A percentile compares a stretch with the other conserved stretches of the same genome.
phyloP scores from a whole-genome alignment of 1,284 basidiomycete species.

The Puccinia triticina region DNA sequence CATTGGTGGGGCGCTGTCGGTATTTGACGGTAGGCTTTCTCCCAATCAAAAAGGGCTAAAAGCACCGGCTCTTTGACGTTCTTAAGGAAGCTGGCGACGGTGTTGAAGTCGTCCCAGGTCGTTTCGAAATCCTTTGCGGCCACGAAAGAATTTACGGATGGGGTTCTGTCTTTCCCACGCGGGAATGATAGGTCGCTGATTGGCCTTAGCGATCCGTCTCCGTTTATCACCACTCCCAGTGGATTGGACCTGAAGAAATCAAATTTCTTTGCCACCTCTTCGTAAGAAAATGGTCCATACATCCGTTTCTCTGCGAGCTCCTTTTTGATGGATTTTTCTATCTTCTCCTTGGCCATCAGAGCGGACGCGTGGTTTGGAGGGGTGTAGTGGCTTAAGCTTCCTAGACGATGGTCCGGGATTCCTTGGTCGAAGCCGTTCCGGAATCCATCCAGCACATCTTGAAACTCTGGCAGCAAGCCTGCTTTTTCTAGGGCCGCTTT shows the following conservation, averaged over 20 bases:
- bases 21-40: too few species aligned
- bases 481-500: not conserved
- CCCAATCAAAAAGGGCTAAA: too few species aligned
- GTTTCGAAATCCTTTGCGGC: too few species aligned
- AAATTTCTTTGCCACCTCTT: not conserved
- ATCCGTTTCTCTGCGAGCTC: not conserved
- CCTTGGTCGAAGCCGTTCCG: not conserved
- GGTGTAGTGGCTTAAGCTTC: not conserved
- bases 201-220: not conserved
- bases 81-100: too few species aligned
- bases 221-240: not conserved
- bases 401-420: not conserved
- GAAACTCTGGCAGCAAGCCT: not conserved
- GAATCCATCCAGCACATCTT: not conserved
- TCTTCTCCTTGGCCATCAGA: not conserved
- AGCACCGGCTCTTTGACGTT: too few species aligned
- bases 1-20: too few species aligned
- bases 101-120: too few species aligned
- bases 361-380: not conserved
- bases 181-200: constrained; percentile 5
- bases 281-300: not conserved
- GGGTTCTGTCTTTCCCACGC: too few species aligned
- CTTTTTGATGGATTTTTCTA: not conserved
- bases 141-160: too few species aligned
- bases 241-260: not conserved